A percentile compares a stretch with the other conserved stretches of the same genome.
Evolutionary conservation across 495 filamentous ascomycete genomes (phyloP).

Genomic region (Staphylotrichum tortipilum): DNA sequence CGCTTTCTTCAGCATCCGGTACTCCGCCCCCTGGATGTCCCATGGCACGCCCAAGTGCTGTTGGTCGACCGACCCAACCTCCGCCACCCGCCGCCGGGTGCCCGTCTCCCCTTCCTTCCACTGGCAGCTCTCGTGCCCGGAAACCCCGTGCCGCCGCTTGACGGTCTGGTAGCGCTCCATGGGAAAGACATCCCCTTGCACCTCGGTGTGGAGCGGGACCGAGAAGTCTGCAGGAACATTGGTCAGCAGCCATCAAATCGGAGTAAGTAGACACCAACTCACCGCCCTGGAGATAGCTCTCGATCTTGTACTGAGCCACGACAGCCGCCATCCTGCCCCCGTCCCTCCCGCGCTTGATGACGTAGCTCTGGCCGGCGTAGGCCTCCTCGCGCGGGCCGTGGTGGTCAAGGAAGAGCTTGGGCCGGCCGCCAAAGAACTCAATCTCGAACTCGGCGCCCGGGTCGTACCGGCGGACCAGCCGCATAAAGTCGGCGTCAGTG

Average conservation of each 20-base stretch:
- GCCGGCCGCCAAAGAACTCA: conserved; percentile 18
- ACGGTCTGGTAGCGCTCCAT: conserved; percentile 16
- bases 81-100: conserved; percentile 1
- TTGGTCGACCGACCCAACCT: conserved; percentile 4
- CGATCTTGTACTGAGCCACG: conserved; percentile 10
- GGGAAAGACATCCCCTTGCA: background rate
- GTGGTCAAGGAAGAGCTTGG: conserved; percentile 16
- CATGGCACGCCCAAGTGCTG: conserved; percentile 10
- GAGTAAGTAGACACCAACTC: background rate
- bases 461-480: conserved; percentile 15
- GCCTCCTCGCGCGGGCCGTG: conserved; percentile 1
- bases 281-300: conserved; percentile 17
- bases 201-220: conserved; percentile 5
- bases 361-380: conserved; percentile 11
- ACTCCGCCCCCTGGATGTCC: conserved; percentile 14
- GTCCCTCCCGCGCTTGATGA: conserved; percentile 9
- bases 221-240: conserved; percentile 12
- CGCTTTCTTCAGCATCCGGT: conserved; percentile 12
- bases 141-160: conserved; percentile 6
- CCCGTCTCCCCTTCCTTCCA: background rate
- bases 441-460: conserved; percentile 16
- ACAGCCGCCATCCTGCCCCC: conserved; percentile 9
- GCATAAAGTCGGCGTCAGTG: conserved; percentile 11
- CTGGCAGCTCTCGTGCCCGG: conserved; percentile 1
- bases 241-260: background rate